Base-by-base conservation (phyloP, 1,284 basidiomycete species). In the Ustilago xerochloae region DNA sequence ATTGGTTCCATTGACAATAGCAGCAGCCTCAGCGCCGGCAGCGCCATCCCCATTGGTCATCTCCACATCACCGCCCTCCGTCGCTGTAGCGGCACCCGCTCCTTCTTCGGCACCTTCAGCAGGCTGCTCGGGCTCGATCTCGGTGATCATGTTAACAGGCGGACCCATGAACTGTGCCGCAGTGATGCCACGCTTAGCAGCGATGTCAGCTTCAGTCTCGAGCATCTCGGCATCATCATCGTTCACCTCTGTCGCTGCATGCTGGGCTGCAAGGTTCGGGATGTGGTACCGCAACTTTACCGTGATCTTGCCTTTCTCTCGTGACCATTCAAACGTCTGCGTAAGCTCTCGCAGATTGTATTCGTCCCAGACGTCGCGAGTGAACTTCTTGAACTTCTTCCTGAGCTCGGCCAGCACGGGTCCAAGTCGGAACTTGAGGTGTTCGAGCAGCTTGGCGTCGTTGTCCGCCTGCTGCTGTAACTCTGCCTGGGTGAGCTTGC, bases 351-450 rank as follows among this genome's bases (percentile, higher is more conserved):
- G 66, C 64, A 85, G 77, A 51, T 85, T 84, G 68, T 84, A 82
- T 74, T 85, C 83, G 52, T 78, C 76, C 81, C 88, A 89, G 43
- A 93, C 92, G 41, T 89, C 87, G 83, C 94, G 92, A 0, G 90
- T 92, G 81, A 97, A 96, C 74, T 92, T 89, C 87, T 94, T 94
- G 86, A 92, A 96, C 86, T 96, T 95, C 83, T 93, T 90, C 86
- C 93, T 93, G 75, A 99, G 87, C 84, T 98, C 94, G 2, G 89
- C 89, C 38, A 98, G 86, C 50, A 98, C 91, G 0, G 93, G 92
- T 0, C 93, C 92, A 6, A 99, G 88, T 10, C 93, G 89, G 82
- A 91, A 93, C 83, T 93, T 93, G 79, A 99, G 87, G 78, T 96
- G 86, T 53, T 94, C 92, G 50, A 94, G 88, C 29, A 91, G 87